phyloP scores from a whole-genome alignment of 1,284 basidiomycete genomes.

The Mrakiaceae sp. region DNA sequence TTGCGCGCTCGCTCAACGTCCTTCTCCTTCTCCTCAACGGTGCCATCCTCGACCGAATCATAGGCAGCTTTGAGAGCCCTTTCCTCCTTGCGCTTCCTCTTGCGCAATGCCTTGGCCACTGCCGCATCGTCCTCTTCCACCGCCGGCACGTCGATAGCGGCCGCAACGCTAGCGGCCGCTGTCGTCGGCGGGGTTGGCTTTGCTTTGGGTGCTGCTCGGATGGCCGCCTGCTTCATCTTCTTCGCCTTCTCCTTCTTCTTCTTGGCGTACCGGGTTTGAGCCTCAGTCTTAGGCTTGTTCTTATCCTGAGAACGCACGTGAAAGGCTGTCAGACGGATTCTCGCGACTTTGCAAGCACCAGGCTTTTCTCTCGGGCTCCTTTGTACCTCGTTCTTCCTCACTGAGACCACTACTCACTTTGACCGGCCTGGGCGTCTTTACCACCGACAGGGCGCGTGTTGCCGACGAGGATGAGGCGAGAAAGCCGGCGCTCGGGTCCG shows the following conservation, averaged over 20 bases:
- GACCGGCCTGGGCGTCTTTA: too few species aligned
- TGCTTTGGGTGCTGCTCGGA: constrained; percentile 31
- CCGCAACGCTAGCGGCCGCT: constrained; percentile 2
- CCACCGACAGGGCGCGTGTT: too few species aligned
- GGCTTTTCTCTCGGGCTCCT: too few species aligned
- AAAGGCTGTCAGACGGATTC: too few species aligned
- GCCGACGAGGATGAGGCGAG: too few species aligned
- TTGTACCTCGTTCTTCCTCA: too few species aligned
- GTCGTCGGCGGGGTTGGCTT: constrained; percentile 20
- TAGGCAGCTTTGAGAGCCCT: constrained; percentile 18
- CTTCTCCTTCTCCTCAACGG: constrained; percentile 18
- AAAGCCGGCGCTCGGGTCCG: too few species aligned
- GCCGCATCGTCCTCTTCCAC: constrained; percentile 20
- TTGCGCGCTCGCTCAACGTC: neutral
- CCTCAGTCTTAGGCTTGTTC: constrained; percentile 40
- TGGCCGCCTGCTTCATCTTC: constrained; percentile 38
- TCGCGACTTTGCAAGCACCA: too few species aligned
- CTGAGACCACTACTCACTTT: too few species aligned
- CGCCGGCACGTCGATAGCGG: constrained; percentile 20
- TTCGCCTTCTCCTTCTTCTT: constrained; percentile 54
- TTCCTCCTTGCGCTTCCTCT: constrained; percentile 20
- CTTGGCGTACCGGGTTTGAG: constrained; percentile 53
- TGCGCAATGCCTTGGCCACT: constrained; percentile 18
- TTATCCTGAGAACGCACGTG: too few species aligned
- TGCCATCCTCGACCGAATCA: constrained; percentile 17